These are phyloP conservation scores for Colletotrichum chlorophyti DNA, from an alignment of 2,329 filamentous ascomycete genomes.

Conservation along the genomic window DNA sequence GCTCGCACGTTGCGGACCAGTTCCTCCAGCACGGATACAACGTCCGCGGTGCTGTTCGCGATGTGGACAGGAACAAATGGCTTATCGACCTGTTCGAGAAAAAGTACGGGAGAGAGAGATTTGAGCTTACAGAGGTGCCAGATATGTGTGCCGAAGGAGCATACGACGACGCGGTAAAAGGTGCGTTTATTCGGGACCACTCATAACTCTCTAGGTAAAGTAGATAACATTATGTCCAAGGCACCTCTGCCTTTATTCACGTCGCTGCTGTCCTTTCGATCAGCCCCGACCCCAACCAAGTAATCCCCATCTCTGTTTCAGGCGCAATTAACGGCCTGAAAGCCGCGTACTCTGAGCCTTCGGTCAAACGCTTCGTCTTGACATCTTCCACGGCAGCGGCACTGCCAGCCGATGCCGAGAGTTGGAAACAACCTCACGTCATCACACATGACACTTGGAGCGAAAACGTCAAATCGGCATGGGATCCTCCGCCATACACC, in stretches of 20 bases:
- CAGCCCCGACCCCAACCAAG: slow-evolving; percentile 42
- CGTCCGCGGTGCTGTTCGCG: slow-evolving; percentile 49
- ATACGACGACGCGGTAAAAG: slow-evolving; percentile 36
- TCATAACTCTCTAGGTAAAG: not conserved
- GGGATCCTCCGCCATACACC: slow-evolving; percentile 42
- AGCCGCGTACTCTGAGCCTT: slow-evolving; percentile 39
- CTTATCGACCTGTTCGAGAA: slow-evolving; percentile 35
- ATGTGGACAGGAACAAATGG: slow-evolving; percentile 36
- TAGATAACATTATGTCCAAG: slow-evolving; percentile 32
- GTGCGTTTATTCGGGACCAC: slow-evolving; percentile 25
- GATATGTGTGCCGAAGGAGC: slow-evolving; percentile 38
- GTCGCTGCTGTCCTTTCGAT: slow-evolving; percentile 43
- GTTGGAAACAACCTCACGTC: slow-evolving; percentile 29
- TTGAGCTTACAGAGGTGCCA: slow-evolving; percentile 40
- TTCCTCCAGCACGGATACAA: slow-evolving; percentile 42
- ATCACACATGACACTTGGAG: slow-evolving; percentile 42
- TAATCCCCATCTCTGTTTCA: slow-evolving; percentile 41
- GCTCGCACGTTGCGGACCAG: slow-evolving; percentile 43
- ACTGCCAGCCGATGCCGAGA: slow-evolving; percentile 26
- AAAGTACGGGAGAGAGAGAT: slow-evolving; percentile 38
- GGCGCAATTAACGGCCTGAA: slow-evolving; percentile 39
- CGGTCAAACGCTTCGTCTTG: slow-evolving; percentile 47
- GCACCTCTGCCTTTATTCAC: slow-evolving; percentile 42
- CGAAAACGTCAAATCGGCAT: slow-evolving; percentile 41
- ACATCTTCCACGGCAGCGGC: slow-evolving; percentile 41